These are phyloP conservation scores for Paracoccidioides lutzii DNA, from an alignment of 2,329 filamentous ascomycete species.

Conservation along the genomic window DNA sequence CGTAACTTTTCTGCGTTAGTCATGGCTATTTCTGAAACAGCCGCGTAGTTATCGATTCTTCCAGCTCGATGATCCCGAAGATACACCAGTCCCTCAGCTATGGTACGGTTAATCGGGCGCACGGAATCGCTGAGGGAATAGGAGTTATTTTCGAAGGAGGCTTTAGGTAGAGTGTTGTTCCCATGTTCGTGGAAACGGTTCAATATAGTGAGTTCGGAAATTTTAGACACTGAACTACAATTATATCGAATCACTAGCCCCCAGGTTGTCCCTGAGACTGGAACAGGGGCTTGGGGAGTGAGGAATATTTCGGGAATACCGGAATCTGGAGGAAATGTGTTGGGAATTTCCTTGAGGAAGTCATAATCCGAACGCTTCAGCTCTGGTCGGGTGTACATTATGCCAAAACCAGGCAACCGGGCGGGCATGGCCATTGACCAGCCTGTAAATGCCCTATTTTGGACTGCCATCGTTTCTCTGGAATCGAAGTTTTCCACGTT, in stretches of 20 bases:
- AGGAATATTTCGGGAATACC: not conserved
- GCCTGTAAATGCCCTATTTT: not conserved
- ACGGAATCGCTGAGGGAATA: too few relatives aligned
- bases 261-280: not conserved
- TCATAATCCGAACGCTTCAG: conserved; percentile 1
- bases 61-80: not conserved
- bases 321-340: not conserved
- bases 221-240: not conserved
- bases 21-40: not conserved
- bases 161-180: not conserved
- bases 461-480: not conserved
- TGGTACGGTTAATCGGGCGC: not conserved
- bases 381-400: not conserved
- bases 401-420: not conserved
- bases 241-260: conserved; percentile 1
- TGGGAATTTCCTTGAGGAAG: not conserved
- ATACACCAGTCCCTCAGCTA: not conserved
- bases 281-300: not conserved
- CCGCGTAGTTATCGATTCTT: not conserved
- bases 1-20: not conserved
- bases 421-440: not conserved
- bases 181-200: not conserved
- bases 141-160: not conserved
- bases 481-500: not conserved
- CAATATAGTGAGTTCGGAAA: not conserved